Percentiles rank a stretch among this genome's conserved stretches.
Conservation (phyloP, 805 yeast genomes). For the Candida tibetensis region DNA sequence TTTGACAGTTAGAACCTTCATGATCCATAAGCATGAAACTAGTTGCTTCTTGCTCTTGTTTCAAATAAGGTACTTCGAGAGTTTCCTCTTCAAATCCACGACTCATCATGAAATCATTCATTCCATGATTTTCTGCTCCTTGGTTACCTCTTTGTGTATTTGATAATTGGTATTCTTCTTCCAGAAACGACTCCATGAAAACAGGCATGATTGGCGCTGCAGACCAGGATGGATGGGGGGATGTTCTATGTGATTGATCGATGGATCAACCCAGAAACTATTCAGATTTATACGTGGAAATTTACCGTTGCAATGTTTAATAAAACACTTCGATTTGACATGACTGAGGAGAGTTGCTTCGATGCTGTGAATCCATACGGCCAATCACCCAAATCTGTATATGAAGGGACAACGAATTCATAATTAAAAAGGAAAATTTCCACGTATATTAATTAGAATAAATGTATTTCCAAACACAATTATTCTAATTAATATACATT, state of each 20-base stretch:
- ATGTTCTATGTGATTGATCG: background rate
- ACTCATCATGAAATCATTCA: background rate
- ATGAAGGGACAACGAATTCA: too few relatives aligned
- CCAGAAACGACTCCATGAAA: constrained; percentile 19
- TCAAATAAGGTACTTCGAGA: background rate
- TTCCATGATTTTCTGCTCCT: background rate
- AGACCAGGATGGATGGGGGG: constrained; percentile 22
- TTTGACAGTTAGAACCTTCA: background rate
- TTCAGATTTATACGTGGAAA: constrained; percentile 12
- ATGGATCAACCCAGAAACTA: constrained; percentile 2
- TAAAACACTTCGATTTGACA: too few relatives aligned
- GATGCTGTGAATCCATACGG: constrained; percentile 26
- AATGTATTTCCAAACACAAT: constrained; percentile 11
- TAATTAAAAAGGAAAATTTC: too few relatives aligned
- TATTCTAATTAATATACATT: constrained; percentile 20
- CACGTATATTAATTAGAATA: constrained; percentile 24
- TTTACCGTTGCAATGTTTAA: too few relatives aligned
- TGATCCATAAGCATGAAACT: constrained; percentile 4
- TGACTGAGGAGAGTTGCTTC: constrained; percentile 26
- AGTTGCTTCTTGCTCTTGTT: background rate
- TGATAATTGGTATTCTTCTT: constrained; percentile 1
- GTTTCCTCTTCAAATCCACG: background rate
- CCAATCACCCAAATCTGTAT: background rate
- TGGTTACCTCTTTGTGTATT: background rate
- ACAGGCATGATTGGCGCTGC: constrained; percentile 41